Conservation (phyloP, 176 grass and related monocot genomes). For the Bonia amplexicaulis region DNA sequence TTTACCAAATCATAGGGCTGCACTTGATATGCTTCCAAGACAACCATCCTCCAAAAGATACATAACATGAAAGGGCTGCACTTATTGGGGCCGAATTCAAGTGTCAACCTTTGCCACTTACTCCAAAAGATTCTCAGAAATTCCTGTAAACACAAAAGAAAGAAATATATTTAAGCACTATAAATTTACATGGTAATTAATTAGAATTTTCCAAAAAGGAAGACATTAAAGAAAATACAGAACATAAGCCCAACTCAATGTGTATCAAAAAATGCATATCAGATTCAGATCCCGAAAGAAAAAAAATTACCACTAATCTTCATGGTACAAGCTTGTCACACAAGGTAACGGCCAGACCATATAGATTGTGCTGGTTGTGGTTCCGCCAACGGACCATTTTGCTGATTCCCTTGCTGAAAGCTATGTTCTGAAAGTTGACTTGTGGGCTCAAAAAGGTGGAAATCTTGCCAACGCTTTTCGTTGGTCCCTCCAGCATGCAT, state of each 20-base stretch:
- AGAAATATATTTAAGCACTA: neutral
- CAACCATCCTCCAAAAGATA: conserved; percentile 55
- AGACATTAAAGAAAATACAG: neutral
- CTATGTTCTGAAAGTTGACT: conserved; percentile 29
- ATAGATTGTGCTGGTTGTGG: conserved; percentile 50
- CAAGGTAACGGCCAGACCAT: conserved; percentile 62
- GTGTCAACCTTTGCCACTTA: conserved; percentile 44
- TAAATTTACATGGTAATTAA: neutral
- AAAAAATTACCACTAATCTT: conserved; percentile 47
- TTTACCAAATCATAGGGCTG: conserved; percentile 52
- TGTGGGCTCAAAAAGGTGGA: conserved; percentile 63
- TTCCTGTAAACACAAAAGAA: conserved; percentile 19
- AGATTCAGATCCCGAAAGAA: neutral
- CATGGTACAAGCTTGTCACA: conserved; percentile 59
- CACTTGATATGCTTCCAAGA: conserved; percentile 50
- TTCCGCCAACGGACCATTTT: conserved; percentile 41
- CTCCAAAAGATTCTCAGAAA: conserved; percentile 37
- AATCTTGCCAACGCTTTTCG: conserved; percentile 67
- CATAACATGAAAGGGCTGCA: conserved; percentile 52
- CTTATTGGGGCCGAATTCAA: conserved; percentile 47
- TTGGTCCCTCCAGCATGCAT: conserved; percentile 9
- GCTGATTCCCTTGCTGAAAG: conserved; percentile 44
- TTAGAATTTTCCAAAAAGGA: neutral
- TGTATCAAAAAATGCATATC: neutral
- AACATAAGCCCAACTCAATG: neutral